Conservation (phyloP, 176 grass and related monocot species). For the Tillandsia fasciculata region DNA sequence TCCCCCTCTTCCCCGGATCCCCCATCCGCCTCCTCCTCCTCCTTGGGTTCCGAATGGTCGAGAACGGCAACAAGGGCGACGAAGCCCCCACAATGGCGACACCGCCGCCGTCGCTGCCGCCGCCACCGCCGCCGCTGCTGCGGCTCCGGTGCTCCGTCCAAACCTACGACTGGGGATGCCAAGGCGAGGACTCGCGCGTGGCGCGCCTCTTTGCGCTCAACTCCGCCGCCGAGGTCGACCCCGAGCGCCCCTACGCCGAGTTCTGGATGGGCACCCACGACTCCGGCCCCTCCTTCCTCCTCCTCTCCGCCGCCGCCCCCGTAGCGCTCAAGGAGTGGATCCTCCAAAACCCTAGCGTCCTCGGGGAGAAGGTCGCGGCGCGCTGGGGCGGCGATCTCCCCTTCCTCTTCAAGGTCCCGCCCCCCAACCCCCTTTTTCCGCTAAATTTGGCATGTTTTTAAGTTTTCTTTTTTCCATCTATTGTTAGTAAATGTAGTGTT, state of each 20-base stretch:
- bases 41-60: neutral
- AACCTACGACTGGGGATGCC: constrained; percentile 79
- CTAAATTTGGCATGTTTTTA: neutral
- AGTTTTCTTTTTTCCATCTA: neutral
- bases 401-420: constrained; percentile 84
- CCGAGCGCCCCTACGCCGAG: constrained; percentile 54
- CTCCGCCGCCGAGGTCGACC: constrained; percentile 20
- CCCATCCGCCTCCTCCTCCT: neutral
- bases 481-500: constrained; percentile 1
- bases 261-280: constrained; percentile 96
- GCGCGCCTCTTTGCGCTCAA: constrained; percentile 43
- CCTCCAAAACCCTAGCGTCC: constrained; percentile 29
- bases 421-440: neutral
- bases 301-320: neutral
- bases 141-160: constrained; percentile 55
- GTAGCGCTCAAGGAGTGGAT: constrained; percentile 55
- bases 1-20: neutral
- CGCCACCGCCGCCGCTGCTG: constrained; percentile 10
- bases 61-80: neutral
- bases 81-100: neutral
- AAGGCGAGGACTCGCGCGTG: constrained; percentile 38
- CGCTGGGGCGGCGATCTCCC: constrained; percentile 70
- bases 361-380: constrained; percentile 47
- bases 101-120: neutral
- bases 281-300: constrained; percentile 45